These are phyloP conservation scores for Aegilops longissima DNA, from an alignment of 176 grass and related monocot species.

Conservation along the genomic window DNA sequence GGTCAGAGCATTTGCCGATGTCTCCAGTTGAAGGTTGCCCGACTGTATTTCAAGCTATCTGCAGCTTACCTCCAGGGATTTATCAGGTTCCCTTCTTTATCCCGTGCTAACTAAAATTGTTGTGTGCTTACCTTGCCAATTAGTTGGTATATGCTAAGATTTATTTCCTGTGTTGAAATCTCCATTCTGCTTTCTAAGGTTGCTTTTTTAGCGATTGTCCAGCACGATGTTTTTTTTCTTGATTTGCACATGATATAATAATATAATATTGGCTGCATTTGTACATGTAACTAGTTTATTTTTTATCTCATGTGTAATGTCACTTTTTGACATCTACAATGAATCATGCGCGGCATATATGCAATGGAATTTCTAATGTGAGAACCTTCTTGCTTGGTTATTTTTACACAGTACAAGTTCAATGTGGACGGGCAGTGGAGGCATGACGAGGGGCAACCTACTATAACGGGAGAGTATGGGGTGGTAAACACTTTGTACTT, in stretches of 20 bases:
- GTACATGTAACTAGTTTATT: not conserved
- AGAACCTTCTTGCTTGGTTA: conserved; percentile 10
- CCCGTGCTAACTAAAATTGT: not conserved
- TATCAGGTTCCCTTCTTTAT: conserved; percentile 56
- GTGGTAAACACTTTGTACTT: conserved; percentile 81
- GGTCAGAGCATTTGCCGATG: conserved; percentile 89
- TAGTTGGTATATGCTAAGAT: not conserved
- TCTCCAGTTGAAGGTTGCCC: conserved; percentile 88
- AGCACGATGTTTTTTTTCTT: not conserved
- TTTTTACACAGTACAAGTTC: conserved; percentile 84
- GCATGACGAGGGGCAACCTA: conserved; percentile 80
- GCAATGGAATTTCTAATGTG: not conserved
- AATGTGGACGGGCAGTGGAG: conserved; percentile 92
- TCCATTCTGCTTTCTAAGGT: not conserved
- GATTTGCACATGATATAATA: not conserved
- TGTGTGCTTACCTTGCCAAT: not conserved
- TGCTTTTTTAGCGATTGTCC: not conserved
- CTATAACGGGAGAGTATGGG: conserved; percentile 58
- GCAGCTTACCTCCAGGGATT: conserved; percentile 66
- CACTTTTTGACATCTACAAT: not conserved
- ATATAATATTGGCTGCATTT: not conserved
- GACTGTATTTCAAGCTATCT: conserved; percentile 77
- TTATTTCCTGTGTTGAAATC: not conserved
- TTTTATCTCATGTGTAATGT: not conserved
- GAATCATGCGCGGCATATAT: not conserved